Conservation (phyloP, 805 yeast genomes). For the Zygotorulaspora danielsina region DNA sequence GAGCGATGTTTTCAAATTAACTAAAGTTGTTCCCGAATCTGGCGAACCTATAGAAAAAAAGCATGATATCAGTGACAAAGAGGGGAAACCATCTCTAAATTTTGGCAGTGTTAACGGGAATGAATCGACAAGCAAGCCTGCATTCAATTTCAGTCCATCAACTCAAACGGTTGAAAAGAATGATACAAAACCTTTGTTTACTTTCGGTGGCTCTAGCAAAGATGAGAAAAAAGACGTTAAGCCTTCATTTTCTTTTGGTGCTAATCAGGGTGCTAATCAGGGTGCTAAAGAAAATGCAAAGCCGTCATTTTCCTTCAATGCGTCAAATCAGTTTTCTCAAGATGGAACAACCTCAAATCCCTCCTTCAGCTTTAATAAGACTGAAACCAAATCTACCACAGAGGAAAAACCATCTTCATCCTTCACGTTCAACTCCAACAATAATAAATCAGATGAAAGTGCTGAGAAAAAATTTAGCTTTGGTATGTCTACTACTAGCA, state of each 20-base stretch:
- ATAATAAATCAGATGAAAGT: neutral
- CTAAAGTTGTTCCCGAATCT: too few relatives aligned
- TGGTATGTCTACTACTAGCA: conserved; percentile 3
- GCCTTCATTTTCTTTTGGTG: conserved; percentile 25
- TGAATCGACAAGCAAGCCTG: too few relatives aligned
- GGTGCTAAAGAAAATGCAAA: conserved; percentile 5
- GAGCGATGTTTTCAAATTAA: conserved; percentile 37
- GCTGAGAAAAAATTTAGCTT: conserved; percentile 9
- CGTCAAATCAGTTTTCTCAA: conserved; percentile 8
- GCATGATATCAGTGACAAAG: too few relatives aligned
- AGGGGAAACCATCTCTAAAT: neutral
- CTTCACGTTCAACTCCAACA: conserved; percentile 22
- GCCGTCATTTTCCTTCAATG: conserved; percentile 25
- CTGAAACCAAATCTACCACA: conserved; percentile 1
- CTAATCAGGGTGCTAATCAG: neutral
- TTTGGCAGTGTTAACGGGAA: too few relatives aligned
- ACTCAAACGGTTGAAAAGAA: conserved; percentile 6
- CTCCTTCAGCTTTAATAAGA: conserved; percentile 20
- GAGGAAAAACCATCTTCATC: conserved; percentile 11
- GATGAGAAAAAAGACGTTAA: conserved; percentile 5
- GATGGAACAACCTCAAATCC: conserved; percentile 16
- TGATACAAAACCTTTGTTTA: conserved; percentile 24
- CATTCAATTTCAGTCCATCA: conserved; percentile 27
- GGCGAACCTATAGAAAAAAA: too few relatives aligned
- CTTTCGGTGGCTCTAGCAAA: conserved; percentile 20